Conservation (phyloP, 441 rosid species). For the Adansonia grandidieri region DNA sequence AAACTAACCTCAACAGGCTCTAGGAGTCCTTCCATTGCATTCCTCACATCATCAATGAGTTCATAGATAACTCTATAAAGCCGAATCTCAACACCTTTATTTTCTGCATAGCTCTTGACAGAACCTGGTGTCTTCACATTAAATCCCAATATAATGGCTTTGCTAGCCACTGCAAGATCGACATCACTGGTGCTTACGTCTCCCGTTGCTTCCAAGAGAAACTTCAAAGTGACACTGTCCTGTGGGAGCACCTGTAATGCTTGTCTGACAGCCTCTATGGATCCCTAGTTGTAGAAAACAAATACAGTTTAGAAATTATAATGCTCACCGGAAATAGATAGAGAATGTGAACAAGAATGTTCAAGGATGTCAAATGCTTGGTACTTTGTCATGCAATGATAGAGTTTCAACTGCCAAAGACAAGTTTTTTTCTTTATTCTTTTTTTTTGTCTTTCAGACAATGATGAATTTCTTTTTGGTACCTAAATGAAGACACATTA, state of each 20-base stretch:
- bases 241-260: slow-evolving; percentile 92
- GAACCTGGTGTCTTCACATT: slow-evolving; percentile 81
- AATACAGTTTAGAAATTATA: slow-evolving; percentile 15
- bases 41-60: slow-evolving; percentile 86
- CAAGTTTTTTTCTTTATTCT: not conserved
- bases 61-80: slow-evolving; percentile 91
- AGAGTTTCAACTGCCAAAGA: not conserved
- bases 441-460: not conserved
- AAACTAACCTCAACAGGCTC: slow-evolving; percentile 82
- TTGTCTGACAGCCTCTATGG: slow-evolving; percentile 92
- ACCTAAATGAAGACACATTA: not conserved
- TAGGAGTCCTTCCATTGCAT: slow-evolving; percentile 98
- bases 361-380: not conserved
- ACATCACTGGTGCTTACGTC: slow-evolving; percentile 86
- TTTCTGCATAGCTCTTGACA: slow-evolving; percentile 82
- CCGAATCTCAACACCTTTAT: slow-evolving; percentile 91
- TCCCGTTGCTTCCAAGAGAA: slow-evolving; percentile 88
- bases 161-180: slow-evolving; percentile 90
- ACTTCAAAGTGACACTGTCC: slow-evolving; percentile 85
- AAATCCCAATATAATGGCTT: slow-evolving; percentile 86
- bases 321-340: slow-evolving; percentile 1
- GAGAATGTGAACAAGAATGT: slow-evolving; percentile 1
- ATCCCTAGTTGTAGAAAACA: slow-evolving; percentile 68
- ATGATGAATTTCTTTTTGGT: not conserved
- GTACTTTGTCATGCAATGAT: not conserved